Evolutionary conservation across 176 grass and related monocot species (phyloP).

Genomic region (Aegilops speltoides): DNA sequence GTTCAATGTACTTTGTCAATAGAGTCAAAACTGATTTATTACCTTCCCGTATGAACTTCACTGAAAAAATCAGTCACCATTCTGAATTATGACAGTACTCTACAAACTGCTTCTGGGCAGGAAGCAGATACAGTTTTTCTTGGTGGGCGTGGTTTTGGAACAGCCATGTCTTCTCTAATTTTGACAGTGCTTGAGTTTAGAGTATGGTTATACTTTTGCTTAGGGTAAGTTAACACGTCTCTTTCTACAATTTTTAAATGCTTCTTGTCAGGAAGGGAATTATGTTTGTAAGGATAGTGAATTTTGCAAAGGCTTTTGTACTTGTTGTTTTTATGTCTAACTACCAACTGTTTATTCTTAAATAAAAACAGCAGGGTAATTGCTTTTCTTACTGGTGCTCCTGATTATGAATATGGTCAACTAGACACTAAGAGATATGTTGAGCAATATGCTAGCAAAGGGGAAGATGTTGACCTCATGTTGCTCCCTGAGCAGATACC

Average conservation of each 20-base stretch:
- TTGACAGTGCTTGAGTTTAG: slow-evolving; percentile 65
- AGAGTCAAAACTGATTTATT: too few species aligned
- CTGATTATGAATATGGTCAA: slow-evolving; percentile 86
- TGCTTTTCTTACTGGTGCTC: slow-evolving; percentile 88
- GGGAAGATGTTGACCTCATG: not conserved
- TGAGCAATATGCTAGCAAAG: slow-evolving; percentile 90
- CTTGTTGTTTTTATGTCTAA: slow-evolving; percentile 26
- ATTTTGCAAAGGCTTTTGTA: slow-evolving; percentile 3
- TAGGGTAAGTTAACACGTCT: slow-evolving; percentile 46
- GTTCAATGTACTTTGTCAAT: too few species aligned
- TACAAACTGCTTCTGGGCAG: slow-evolving; percentile 46
- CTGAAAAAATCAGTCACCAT: too few species aligned
- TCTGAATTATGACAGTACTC: too few species aligned
- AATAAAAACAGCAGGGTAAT: slow-evolving; percentile 75
- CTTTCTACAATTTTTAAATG: slow-evolving; percentile 6
- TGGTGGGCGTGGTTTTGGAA: slow-evolving; percentile 79
- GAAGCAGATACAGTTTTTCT: slow-evolving; percentile 71
- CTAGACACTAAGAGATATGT: slow-evolving; percentile 85
- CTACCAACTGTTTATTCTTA: slow-evolving; percentile 19
- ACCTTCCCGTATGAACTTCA: too few species aligned
- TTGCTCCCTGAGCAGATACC: slow-evolving; percentile 27
- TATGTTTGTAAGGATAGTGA: slow-evolving; percentile 4
- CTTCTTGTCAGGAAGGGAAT: not conserved
- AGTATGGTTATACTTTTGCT: too few species aligned
- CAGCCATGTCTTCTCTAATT: slow-evolving; percentile 71